Evolutionary conservation across 2,329 filamentous ascomycete genomes (phyloP), one percentile per base, ranked within the genome.

Genomic region (Botrytis fragariae): DNA sequence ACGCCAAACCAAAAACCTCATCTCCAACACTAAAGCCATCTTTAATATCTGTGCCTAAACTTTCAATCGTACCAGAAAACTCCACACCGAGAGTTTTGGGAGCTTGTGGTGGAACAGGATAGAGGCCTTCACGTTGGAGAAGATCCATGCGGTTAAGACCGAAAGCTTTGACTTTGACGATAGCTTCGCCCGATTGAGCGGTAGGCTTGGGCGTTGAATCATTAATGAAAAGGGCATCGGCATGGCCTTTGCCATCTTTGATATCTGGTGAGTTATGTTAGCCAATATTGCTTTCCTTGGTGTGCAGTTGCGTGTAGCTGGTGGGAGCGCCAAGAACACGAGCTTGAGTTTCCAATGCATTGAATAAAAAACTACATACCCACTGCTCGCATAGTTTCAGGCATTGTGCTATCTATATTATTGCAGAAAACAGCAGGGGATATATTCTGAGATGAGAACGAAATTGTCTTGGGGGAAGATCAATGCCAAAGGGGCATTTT

Each of bases 81-180:
- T 95, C 93, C 51, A 95, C 92, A 71, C 93, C 93, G 8, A 95
- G 85, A 0, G 89, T 94, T 73, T 85, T 83, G 2, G 91, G 88
- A 1, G 91, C 92, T 79, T 91, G 88, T 0, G 92, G 90, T 1
- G 92, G 92, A 8, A 94, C 78, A 1, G 92, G 91, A 79, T 95
- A 95, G 69, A 83, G 81, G 64, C 93, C 93, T 79, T 91, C 88
- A 72, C 93, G 90, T 83, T 95, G 93, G 65, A 93, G 79, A 32
- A 94, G 87, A 82, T 95, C 93, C 93, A 95, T 94, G 72, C 93
- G 91, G 84, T 95, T 98, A 72, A 98, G 87, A 22, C 94, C 94
- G 79, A 95, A 95, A 72, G 92, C 92, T 80, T 91, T 92, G 78
- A 98, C 85, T 79, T 91, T 91, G 70, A 98, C 89, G 71, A 98